Percentiles rank a stretch among this genome's conserved stretches.
Conservation (phyloP, 2,329 filamentous ascomycete species). For the Fusarium falciforme region DNA sequence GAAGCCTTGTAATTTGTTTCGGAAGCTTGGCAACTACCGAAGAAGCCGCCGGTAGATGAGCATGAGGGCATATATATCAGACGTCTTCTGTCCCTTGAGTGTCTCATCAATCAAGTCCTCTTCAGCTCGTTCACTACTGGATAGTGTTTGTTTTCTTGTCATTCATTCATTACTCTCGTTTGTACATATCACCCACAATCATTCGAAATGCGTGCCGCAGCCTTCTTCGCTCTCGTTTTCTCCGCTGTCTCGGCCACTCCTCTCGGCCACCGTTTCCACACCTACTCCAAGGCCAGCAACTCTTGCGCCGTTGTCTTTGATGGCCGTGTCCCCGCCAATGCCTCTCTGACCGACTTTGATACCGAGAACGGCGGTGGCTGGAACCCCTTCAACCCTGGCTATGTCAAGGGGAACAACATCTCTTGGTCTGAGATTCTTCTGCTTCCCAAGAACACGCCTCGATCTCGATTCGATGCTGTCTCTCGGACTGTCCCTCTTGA, state of each 20-base stretch:
- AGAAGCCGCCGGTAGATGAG: constrained; percentile 11
- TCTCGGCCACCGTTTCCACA: constrained; percentile 3
- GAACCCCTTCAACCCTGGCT: constrained; percentile 61
- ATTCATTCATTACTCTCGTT: constrained; percentile 11
- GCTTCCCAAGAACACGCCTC: constrained; percentile 51
- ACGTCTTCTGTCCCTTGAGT: neutral
- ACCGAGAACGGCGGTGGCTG: constrained; percentile 47
- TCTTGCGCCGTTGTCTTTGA: constrained; percentile 56
- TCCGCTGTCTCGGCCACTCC: constrained; percentile 35
- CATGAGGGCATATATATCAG: neutral
- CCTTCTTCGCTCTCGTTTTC: constrained; percentile 27
- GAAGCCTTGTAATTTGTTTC: constrained; percentile 1
- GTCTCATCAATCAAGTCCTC: neutral
- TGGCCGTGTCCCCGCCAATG: constrained; percentile 56
- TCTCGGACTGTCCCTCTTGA: constrained; percentile 58
- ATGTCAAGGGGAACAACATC: constrained; percentile 65
- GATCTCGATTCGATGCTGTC: constrained; percentile 54
- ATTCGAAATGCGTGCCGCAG: constrained; percentile 29
- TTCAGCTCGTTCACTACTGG: constrained; percentile 28
- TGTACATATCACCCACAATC: constrained; percentile 6
- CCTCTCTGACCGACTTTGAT: constrained; percentile 55
- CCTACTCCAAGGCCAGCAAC: constrained; percentile 9
- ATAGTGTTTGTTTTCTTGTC: constrained; percentile 29
- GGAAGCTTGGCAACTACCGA: constrained; percentile 25
- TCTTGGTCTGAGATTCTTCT: constrained; percentile 63